Conservation (phyloP, 345 rosid species). For the Lumnitzera littorea region DNA sequence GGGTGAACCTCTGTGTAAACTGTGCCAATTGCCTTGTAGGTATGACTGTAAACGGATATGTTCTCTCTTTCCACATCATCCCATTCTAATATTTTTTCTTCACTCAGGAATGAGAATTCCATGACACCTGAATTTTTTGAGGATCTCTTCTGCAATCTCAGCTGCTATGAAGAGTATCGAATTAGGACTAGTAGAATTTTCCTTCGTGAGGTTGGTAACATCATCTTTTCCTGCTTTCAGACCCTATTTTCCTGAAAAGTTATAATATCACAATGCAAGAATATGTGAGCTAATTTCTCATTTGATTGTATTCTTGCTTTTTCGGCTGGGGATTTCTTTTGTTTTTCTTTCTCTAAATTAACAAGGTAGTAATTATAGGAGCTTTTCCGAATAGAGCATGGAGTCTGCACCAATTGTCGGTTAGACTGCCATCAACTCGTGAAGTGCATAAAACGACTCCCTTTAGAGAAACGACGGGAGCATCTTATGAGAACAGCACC, state of each 20-base stretch:
- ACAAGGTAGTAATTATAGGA: conserved; percentile 38
- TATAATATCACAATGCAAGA: background rate
- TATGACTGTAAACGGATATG: conserved; percentile 26
- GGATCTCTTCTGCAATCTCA: conserved; percentile 84
- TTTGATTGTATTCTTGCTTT: background rate
- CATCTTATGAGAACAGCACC: conserved; percentile 63
- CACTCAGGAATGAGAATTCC: conserved; percentile 61
- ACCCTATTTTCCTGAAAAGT: no score
- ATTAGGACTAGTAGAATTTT: conserved; percentile 68
- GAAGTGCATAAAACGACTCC: conserved; percentile 55
- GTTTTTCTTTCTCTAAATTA: background rate
- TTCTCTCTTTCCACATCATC: conserved; percentile 6
- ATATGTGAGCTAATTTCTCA: background rate
- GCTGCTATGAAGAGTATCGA: conserved; percentile 80
- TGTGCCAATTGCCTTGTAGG: conserved; percentile 81
- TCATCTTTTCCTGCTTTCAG: background rate
- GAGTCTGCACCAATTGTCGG: conserved; percentile 73
- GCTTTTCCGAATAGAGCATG: conserved; percentile 81
- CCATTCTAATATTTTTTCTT: conserved; percentile 2
- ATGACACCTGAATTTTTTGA: conserved; percentile 84
- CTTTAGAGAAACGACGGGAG: conserved; percentile 47
- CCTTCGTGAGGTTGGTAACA: conserved; percentile 63
- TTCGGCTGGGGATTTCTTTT: background rate
- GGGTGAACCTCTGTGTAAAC: conserved; percentile 88
- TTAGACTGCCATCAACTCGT: conserved; percentile 87